A percentile compares a stretch with the other conserved stretches of the same genome.
Conservation (phyloP, 2,329 filamentous ascomycete species). For the Fusarium illudens region DNA sequence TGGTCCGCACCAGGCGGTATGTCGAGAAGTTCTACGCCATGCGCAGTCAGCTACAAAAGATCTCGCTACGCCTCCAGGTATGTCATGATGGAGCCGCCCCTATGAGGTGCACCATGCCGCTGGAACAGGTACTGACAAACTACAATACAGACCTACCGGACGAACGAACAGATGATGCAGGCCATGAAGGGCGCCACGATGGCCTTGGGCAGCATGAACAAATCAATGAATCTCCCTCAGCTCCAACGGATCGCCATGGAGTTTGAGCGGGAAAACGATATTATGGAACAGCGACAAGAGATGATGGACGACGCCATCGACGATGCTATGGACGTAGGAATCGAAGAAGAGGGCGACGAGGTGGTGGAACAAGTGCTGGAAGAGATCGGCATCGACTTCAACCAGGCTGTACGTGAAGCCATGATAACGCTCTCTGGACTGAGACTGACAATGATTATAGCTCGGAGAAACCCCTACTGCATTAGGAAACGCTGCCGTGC, state of each 20-base stretch:
- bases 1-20: slow-evolving; percentile 91
- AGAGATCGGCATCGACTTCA: slow-evolving; percentile 94
- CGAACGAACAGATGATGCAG: slow-evolving; percentile 99
- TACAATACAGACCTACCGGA: slow-evolving; percentile 80
- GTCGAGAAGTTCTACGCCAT: slow-evolving; percentile 99
- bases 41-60: slow-evolving; percentile 96
- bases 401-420: slow-evolving; percentile 75
- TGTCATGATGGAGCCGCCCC: background rate
- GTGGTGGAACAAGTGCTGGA: slow-evolving; percentile 96
- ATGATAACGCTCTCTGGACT: slow-evolving; percentile 38
- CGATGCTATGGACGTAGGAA: slow-evolving; percentile 87
- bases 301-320: slow-evolving; percentile 99
- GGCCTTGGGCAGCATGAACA: slow-evolving; percentile 95
- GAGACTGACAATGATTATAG: slow-evolving; percentile 56
- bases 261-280: slow-evolving; percentile 97
- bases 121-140: slow-evolving; percentile 18
- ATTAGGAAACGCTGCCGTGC: slow-evolving; percentile 75
- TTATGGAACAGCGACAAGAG: slow-evolving; percentile 98
- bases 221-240: slow-evolving; percentile 95
- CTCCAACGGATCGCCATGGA: slow-evolving; percentile 98
- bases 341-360: slow-evolving; percentile 96
- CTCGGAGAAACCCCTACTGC: slow-evolving; percentile 91
- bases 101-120: background rate
- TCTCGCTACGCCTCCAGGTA: slow-evolving; percentile 93
- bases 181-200: slow-evolving; percentile 98